These are phyloP conservation scores for Trichoderma orchidacearum DNA, from an alignment of 495 filamentous ascomycete species.

Conservation along the genomic window DNA sequence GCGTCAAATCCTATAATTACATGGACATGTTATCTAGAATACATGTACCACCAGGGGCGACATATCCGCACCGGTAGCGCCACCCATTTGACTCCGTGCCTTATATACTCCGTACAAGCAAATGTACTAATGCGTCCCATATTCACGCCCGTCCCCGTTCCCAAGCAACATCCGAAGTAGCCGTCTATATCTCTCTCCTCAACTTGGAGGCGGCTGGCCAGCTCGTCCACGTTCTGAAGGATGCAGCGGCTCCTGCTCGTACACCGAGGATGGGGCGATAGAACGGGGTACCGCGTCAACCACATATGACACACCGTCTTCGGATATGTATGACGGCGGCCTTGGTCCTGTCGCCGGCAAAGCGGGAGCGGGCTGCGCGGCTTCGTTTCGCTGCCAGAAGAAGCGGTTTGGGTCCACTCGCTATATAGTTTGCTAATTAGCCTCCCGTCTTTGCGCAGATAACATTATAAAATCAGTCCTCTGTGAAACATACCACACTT, in stretches of 20 bases:
- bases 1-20: no score
- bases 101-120: no score
- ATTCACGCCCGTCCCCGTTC: not conserved
- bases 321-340: slow-evolving; percentile 59
- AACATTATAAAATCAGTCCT: no score
- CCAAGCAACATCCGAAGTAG: not conserved
- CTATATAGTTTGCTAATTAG: slow-evolving; percentile 28
- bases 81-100: no score
- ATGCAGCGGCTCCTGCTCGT: slow-evolving; percentile 31
- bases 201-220: not conserved
- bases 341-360: slow-evolving; percentile 19
- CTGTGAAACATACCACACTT: slow-evolving; percentile 59
- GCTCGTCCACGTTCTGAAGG: slow-evolving; percentile 23
- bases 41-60: no score
- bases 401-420: slow-evolving; percentile 68
- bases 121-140: not conserved
- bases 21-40: no score
- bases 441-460: not conserved
- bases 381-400: slow-evolving; percentile 57
- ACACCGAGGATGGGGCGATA: slow-evolving; percentile 22
- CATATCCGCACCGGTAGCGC: no score
- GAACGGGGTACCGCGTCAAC: slow-evolving; percentile 46
- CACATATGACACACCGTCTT: slow-evolving; percentile 57
- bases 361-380: slow-evolving; percentile 6
- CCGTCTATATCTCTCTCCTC: not conserved